Conservation (phyloP, 1,284 basidiomycete genomes). For the Ceratobasidium sp. region DNA sequence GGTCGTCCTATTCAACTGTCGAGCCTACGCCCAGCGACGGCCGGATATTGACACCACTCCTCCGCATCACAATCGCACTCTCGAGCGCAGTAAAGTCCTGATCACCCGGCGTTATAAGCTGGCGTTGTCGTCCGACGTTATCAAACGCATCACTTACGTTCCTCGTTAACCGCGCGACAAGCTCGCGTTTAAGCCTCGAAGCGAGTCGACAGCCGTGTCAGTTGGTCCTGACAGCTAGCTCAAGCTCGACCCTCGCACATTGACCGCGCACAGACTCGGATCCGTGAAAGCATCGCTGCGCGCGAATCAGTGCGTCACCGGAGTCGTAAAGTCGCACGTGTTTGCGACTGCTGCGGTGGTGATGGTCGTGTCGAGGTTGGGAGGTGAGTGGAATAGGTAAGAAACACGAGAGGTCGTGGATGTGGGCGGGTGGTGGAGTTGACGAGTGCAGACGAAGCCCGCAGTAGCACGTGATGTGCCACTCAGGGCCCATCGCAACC, state of each 20-base stretch:
- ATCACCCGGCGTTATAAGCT: slow-evolving; percentile 66
- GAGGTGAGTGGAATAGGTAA: too few relatives aligned
- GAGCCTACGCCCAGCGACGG: slow-evolving; percentile 43
- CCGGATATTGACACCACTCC: slow-evolving; percentile 33
- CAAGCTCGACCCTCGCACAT: slow-evolving; percentile 64
- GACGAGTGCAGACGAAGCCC: too few relatives aligned
- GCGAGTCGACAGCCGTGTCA: slow-evolving; percentile 91
- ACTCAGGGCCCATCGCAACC: too few relatives aligned
- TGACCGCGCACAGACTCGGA: slow-evolving; percentile 40
- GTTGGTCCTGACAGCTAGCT: slow-evolving; percentile 92
- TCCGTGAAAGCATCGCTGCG: slow-evolving; percentile 49
- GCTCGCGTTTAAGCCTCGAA: slow-evolving; percentile 83
- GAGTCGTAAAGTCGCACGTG: slow-evolving; percentile 92
- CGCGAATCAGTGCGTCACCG: slow-evolving; percentile 86
- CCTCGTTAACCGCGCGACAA: slow-evolving; percentile 80
- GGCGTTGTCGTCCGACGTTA: slow-evolving; percentile 79
- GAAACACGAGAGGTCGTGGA: too few relatives aligned
- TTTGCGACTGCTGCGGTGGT: slow-evolving; percentile 84
- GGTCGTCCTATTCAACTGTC: slow-evolving; percentile 64
- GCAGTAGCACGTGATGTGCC: too few relatives aligned
- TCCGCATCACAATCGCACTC: slow-evolving; percentile 50
- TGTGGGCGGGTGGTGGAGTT: too few relatives aligned
- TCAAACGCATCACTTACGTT: slow-evolving; percentile 83
- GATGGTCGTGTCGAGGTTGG: too few relatives aligned
- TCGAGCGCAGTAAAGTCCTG: slow-evolving; percentile 56